Evolutionary conservation across 495 filamentous ascomycete species (phyloP), one percentile per base, ranked within the genome.

Genomic region (Aspergillus funiculosus): DNA sequence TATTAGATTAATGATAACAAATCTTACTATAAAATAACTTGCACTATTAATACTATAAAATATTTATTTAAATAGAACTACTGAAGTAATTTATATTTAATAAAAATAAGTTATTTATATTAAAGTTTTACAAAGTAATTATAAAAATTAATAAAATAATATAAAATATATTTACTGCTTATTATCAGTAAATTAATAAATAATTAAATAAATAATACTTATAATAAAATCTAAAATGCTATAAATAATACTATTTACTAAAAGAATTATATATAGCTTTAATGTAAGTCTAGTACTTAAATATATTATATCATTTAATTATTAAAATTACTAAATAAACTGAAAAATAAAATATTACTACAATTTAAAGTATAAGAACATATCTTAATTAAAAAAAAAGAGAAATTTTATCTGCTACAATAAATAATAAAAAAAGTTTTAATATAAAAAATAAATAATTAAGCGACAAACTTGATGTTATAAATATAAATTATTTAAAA

Each of bases 401-500:
- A 40, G 10, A 45, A 37, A 26, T 9, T 37, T 24, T 36, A 45
- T 5, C 30, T 43, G 17, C 17, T 46, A 36, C 34, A 35, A 43
- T 43, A 43, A 32, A 31, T 43, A 32, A 4, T 31, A 31, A 22
- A 22, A 32, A 28, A 46, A 0, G 28, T 17, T 26, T 27, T 41
- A 41, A 41, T 41, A 41, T 26, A 8, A 26, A 41, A 28, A 27
- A 6, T 14, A 29, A 28, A 11, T 21, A 38, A 38, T 10, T 20
- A 38, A 38, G 15, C 13, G 32, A 43, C 22, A 43, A 43, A 43
- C 28, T 43, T 13, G 11, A 43, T 32, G 13, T 1, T 24, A 22
- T 43, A 43, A 43, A 43, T 43, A 31, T 43, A 43, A 10, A 43
- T 8, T 32, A 24, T 43, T 43, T n/a, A n/a, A n/a, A n/a, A n/a